Evolutionary conservation across 345 rosid species (phyloP).

Genomic region (Corymbia maculata): DNA sequence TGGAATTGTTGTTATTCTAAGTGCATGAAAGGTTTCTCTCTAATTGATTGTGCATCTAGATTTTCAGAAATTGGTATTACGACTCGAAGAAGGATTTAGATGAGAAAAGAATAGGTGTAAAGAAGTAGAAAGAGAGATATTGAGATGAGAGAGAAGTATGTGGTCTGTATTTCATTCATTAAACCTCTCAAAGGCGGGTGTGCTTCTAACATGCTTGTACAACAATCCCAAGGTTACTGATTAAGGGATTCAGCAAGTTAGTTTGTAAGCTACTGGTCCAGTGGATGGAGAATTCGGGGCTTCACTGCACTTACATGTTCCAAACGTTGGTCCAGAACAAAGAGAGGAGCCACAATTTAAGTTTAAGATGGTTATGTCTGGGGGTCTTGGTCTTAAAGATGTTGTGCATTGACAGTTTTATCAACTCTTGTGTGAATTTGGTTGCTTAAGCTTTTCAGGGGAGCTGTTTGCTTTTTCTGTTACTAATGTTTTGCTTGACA

Average conservation of each 20-base stretch:
- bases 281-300: neutral
- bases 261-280: neutral
- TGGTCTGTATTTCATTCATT: too few species aligned
- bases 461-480: neutral
- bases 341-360: neutral
- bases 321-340: neutral
- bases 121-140: too few species aligned
- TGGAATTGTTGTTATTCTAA: too few species aligned
- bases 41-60: too few species aligned
- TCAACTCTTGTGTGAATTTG: neutral
- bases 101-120: too few species aligned
- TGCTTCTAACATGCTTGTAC: too few species aligned
- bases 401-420: neutral
- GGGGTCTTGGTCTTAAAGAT: neutral
- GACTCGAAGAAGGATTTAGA: too few species aligned
- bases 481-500: neutral
- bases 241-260: neutral
- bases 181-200: too few species aligned
- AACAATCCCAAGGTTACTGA: neutral
- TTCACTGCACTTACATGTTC: neutral
- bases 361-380: neutral
- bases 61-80: too few species aligned
- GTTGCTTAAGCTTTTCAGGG: neutral
- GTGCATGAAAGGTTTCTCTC: too few species aligned
- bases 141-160: too few species aligned